phyloP scores from a whole-genome alignment of 805 yeast species.

The Naumovozyma castellii region DNA sequence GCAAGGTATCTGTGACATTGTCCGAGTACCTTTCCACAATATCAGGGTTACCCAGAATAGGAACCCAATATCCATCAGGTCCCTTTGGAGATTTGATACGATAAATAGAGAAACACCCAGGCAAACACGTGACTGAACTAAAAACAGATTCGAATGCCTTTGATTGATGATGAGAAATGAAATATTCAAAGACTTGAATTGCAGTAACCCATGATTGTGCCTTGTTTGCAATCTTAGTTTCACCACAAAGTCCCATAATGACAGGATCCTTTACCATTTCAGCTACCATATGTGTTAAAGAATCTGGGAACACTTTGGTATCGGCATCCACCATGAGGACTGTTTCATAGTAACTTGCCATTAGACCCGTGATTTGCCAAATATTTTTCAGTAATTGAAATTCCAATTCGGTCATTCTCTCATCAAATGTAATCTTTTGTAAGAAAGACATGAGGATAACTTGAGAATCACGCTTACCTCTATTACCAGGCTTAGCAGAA shows the following conservation, averaged over 20 bases:
- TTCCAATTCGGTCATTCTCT: conserved; percentile 87
- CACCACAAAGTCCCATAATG: conserved; percentile 92
- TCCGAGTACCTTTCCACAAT: conserved; percentile 87
- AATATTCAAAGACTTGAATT: conserved; percentile 89
- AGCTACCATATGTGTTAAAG: conserved; percentile 81
- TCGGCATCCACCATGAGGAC: conserved; percentile 93
- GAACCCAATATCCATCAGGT: conserved; percentile 76
- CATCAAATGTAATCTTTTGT: conserved; percentile 81
- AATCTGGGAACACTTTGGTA: conserved; percentile 79
- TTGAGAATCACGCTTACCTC: conserved; percentile 95
- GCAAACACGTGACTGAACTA: conserved; percentile 90
- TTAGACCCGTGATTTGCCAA: conserved; percentile 76
- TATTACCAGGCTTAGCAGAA: conserved; percentile 75
- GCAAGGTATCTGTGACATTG: conserved; percentile 74
- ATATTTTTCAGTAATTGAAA: conserved; percentile 65
- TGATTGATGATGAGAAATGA: conserved; percentile 87
- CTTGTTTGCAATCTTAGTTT: conserved; percentile 83
- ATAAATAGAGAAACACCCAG: conserved; percentile 91
- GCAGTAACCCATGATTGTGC: conserved; percentile 80
- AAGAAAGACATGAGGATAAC: conserved; percentile 82
- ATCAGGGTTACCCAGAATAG: conserved; percentile 85
- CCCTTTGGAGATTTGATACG: conserved; percentile 87
- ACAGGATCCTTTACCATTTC: conserved; percentile 79
- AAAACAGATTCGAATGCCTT: conserved; percentile 93
- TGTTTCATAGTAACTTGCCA: conserved; percentile 74